Evolutionary conservation across 2,329 filamentous ascomycete genomes (phyloP), one percentile per base, ranked within the genome.

Genomic region (Orbilia blumenaviensis): DNA sequence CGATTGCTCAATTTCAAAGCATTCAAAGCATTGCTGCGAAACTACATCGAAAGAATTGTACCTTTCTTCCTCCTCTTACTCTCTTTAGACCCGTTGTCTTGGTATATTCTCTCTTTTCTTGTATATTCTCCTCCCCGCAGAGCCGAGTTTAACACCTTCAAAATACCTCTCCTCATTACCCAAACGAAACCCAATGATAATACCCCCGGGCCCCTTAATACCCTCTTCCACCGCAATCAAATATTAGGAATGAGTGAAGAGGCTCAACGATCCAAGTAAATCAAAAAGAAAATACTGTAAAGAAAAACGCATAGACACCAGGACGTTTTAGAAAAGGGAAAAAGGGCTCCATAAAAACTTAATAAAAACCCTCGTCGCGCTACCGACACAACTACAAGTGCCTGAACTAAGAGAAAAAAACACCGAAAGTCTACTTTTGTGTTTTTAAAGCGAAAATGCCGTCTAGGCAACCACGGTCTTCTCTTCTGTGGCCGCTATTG

Each of bases 21-120:
- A 58, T 44, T 38, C 23, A 68, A 56, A n/a, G 64, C 64, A 68
- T 68, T 48, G 64, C 64, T 68, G 64, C 64, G 18, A 68, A 67
- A 56, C 64, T 68, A 61, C 56, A 68, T 58, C 38, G 36, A 58
- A 54, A 44, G 44, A 48, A 38, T 34, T 60, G 50, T 50, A 29
- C 18, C 29, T 32, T 32, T 23, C 32, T 42, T 32, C 46, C 29
- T 27, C 44, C n/a, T 3, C 58, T 9, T 63, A 5, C 3, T 60
- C 23, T 21, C 14, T 32, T 41, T 23, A 54, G 25, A 7, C 10
- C 16, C 25, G 25, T 23, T 41, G 14, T 27, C 14, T 36, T 41
- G n/a, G n/a, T n/a, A n/a, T n/a, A n/a, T n/a, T n/a, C 29, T 48
- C 32, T 50, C 18, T 1, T 34, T 29, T 9, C 16, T 34, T 48